These are phyloP conservation scores for Rutstroemia sp. DNA, from an alignment of 2,329 filamentous ascomycete genomes.

Conservation along the genomic window DNA sequence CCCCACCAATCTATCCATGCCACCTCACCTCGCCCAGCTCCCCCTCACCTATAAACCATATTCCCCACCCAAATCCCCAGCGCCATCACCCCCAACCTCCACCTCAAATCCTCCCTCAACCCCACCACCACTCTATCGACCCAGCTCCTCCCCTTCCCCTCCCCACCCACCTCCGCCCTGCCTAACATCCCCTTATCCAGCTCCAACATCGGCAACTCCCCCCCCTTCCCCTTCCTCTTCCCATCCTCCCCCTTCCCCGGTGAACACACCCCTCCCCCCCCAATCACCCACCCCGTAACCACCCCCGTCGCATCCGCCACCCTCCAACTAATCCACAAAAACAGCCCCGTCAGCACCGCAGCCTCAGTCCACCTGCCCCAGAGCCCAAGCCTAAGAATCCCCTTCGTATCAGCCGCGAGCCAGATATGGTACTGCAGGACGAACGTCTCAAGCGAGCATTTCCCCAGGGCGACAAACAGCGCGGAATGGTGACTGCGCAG, in stretches of 20 bases:
- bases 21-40: neutral
- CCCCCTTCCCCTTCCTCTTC: slow-evolving; percentile 31
- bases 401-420: slow-evolving; percentile 51
- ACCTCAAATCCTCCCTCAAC: slow-evolving; percentile 8
- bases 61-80: slow-evolving; percentile 16
- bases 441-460: slow-evolving; percentile 51
- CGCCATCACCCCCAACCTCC: slow-evolving; percentile 11
- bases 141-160: slow-evolving; percentile 32
- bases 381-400: slow-evolving; percentile 35
- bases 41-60: slow-evolving; percentile 14
- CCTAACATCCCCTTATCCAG: slow-evolving; percentile 10
- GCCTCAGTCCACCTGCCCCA: slow-evolving; percentile 32
- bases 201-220: neutral
- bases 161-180: slow-evolving; percentile 32
- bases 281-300: slow-evolving; percentile 34
- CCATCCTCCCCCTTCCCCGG: slow-evolving; percentile 13
- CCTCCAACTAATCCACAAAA: slow-evolving; percentile 36
- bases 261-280: neutral
- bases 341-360: slow-evolving; percentile 34
- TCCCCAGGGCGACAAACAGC: slow-evolving; percentile 47
- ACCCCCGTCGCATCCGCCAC: slow-evolving; percentile 32
- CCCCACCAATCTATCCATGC: neutral
- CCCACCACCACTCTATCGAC: neutral
- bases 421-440: slow-evolving; percentile 55
- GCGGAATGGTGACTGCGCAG: slow-evolving; percentile 38